Evolutionary conservation across 2,329 filamentous ascomycete species (phyloP).

Genomic region (Endocalyx cinctus): DNA sequence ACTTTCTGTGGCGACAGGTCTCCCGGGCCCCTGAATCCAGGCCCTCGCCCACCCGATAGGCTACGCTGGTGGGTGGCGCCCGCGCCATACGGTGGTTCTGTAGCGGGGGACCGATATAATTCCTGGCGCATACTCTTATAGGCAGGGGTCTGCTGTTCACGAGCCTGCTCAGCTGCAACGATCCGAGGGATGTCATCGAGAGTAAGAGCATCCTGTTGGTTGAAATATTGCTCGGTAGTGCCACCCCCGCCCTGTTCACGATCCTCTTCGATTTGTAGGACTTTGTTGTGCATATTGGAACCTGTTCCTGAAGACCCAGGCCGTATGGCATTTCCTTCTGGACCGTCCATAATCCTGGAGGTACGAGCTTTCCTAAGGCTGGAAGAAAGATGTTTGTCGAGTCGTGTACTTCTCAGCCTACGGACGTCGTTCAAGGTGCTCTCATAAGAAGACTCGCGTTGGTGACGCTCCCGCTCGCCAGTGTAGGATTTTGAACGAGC

Average conservation of each 20-base stretch:
- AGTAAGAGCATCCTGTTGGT: constrained; percentile 84
- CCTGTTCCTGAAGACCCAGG: constrained; percentile 67
- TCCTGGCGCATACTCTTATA: constrained; percentile 72
- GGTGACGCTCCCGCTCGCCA: constrained; percentile 56
- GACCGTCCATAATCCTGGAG: constrained; percentile 87
- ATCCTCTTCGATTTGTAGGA: constrained; percentile 77
- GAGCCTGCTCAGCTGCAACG: constrained; percentile 89
- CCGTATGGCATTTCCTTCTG: constrained; percentile 62
- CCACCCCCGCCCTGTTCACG: constrained; percentile 64
- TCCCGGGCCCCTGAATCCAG: constrained; percentile 41
- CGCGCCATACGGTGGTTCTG: constrained; percentile 60
- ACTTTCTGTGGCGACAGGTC: constrained; percentile 49
- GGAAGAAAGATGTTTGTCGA: constrained; percentile 90
- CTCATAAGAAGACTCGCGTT: constrained; percentile 77
- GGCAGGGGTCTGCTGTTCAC: constrained; percentile 79
- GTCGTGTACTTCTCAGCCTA: constrained; percentile 82
- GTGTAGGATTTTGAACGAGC: constrained; percentile 71
- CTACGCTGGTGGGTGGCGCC: constrained; percentile 55
- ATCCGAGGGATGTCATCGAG: constrained; percentile 95
- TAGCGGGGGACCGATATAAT: constrained; percentile 51
- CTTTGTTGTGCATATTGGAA: constrained; percentile 47
- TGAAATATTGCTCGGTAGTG: constrained; percentile 77
- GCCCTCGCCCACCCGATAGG: constrained; percentile 50
- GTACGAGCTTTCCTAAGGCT: constrained; percentile 87
- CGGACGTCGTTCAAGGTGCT: constrained; percentile 95